Evolutionary conservation across 805 yeast genomes (phyloP), one percentile per base, ranked within the genome.

Genomic region (Isabelozyma gotoi): DNA sequence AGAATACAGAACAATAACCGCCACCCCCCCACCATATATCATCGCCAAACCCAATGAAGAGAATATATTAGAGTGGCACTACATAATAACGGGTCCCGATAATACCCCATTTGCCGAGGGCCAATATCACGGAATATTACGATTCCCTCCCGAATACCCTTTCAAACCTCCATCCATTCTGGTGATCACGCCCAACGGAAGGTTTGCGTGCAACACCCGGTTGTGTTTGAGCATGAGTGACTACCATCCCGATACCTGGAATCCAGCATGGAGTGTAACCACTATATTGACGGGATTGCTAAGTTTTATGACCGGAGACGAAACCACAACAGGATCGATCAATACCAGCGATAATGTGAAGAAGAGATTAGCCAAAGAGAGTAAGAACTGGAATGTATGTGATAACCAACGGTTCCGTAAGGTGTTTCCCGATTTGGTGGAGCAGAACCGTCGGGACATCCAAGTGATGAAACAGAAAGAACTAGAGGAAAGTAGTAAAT

Each of bases 221-320:
- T 73, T 91, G 19, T 91, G 98, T 66, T 71, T 91, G 39, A 82
- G 91, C n/a, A 90, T 91, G 85, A 84, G 95, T 56, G 97, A 91
- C 66, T 91, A 81, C 63, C 98, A 91, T 55, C 97, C 96, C 3
- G 94, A 90, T 62, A 71, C 85, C 1, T 91, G 98, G 98, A 90
- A 91, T 62, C 97, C 98, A 1, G 89, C 96, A 5, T 91, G 97
- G 97, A 82, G 90, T 36, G 97, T 91, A 19, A 74, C 88, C 27
- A 90, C 97, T 0, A 91, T 91, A 16, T 73, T 91, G 53, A 87
- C 83, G 8, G 98, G 97, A 0, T 69, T 91, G 31, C 70, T 91
- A 51, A 88, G 96, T 60, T 91, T 91, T 57, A 91, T 91, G 98
- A 88, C 96, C 0, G 84, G 94, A 7, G 79, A 80, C 46, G 97